Evolutionary conservation across 106 monocot species (phyloP), one percentile per base, ranked within the genome.

Genomic region (Acanthochlamys bracteata): DNA sequence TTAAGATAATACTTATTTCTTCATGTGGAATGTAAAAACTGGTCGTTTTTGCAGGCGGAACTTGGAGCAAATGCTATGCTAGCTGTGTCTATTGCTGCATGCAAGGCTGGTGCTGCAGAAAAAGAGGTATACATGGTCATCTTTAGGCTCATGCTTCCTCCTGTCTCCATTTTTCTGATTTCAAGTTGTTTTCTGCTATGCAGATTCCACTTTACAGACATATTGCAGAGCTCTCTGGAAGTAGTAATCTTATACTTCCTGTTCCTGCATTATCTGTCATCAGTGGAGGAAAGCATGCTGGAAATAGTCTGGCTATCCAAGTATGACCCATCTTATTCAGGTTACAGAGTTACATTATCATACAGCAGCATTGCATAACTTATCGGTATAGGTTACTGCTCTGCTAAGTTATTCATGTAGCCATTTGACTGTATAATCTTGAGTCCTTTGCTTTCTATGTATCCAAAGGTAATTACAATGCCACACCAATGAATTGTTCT

Each of bases 41-140:
- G 39, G 27, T 33, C 17, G 24, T 7, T 53, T 51, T 60, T 84
- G 21, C 72, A 96, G 96, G 75, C 76, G 53, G 88, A 88, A 65
- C 75, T 98, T 68, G 98, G 98, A 67, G 83, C 83, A 66, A 98
- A 98, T 83, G 85, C 98, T 45, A 98, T 85, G 74, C 64, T 98
- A 49, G 92, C 98, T 70, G 92, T 98, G 43, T 98, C 98, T 57
- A 83, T 98, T 75, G 98, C 98, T 70, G 98, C 92, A 46, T 98
- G 98, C 66, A 98, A 92, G 80, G 98, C 98, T 66, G 98, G 98
- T 60, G 98, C 92, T 77, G 88, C 98, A 67, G 98, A 98, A 80
- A 92, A 93, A 64, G 93, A 93, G 82, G 93, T 67, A 66, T 54
- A 54, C 2, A 10, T 7, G 16, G 41, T 67, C 19, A 46, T 10